Conservation (phyloP, 2,329 filamentous ascomycete genomes). For the Trichoderma polysporum region DNA sequence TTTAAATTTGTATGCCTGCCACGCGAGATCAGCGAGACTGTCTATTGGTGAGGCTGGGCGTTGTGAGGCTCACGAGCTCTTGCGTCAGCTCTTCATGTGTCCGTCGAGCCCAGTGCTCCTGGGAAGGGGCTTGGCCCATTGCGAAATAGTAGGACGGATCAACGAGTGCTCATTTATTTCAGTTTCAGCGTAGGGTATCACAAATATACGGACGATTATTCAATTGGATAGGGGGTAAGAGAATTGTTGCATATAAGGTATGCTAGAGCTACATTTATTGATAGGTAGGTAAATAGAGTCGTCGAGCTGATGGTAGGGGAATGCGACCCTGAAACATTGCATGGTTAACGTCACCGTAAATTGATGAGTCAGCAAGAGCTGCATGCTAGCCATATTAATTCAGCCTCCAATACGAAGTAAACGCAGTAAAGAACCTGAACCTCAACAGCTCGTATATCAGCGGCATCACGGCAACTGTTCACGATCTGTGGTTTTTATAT, state of each 20-base stretch:
- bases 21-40: conserved; percentile 7
- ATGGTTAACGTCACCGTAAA: neutral
- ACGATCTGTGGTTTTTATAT: too few species aligned
- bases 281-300: neutral
- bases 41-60: neutral
- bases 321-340: neutral
- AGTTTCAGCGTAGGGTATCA: conserved; percentile 6
- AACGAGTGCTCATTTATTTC: neutral
- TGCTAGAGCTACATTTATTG: neutral
- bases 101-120: conserved; percentile 43
- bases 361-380: neutral
- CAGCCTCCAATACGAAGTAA: too few species aligned
- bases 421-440: too few species aligned
- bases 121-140: conserved; percentile 56
- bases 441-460: too few species aligned
- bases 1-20: conserved; percentile 62
- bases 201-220: neutral
- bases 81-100: conserved; percentile 53
- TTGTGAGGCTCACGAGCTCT: conserved; percentile 46
- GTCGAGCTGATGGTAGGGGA: neutral
- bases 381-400: too few species aligned
- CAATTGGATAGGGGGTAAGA: neutral
- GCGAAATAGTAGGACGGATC: conserved; percentile 26
- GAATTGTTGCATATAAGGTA: neutral
- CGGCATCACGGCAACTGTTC: too few species aligned